A percentile compares a stretch with the other conserved stretches of the same genome.
Conservation (phyloP, 805 yeast species). For the Spathaspora sp. region DNA sequence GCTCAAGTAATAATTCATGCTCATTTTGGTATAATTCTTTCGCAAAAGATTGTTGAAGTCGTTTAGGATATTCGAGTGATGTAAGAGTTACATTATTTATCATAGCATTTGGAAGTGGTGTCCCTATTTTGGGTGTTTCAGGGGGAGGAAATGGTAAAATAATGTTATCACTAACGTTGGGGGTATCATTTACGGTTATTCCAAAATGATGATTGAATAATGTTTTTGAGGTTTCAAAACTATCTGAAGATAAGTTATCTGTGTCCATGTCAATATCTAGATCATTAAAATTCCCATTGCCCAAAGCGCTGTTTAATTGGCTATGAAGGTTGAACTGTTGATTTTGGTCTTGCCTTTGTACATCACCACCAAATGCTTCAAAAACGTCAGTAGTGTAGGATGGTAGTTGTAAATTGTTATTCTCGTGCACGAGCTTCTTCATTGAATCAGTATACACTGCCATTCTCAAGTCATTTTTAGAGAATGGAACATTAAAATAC, state of each 20-base stretch:
- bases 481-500: constrained; percentile 3
- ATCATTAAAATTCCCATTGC: not conserved
- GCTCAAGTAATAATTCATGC: not conserved
- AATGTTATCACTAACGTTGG: not conserved
- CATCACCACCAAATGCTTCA: not conserved
- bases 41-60: not conserved
- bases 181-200: not conserved
- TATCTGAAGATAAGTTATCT: not conserved
- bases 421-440: constrained; percentile 2
- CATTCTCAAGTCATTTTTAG: constrained; percentile 8
- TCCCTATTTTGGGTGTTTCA: not conserved
- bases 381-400: not conserved
- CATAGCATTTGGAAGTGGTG: constrained; percentile 6
- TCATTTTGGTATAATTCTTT: constrained; percentile 1
- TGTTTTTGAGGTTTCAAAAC: not conserved
- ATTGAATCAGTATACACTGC: constrained; percentile 8
- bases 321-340: not conserved
- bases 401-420: constrained; percentile 1
- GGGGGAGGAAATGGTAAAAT: not conserved
- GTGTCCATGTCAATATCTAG: not conserved
- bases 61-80: not conserved
- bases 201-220: not conserved
- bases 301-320: not conserved
- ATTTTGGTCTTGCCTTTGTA: not conserved
- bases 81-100: not conserved